A percentile compares a stretch with the other conserved stretches of the same genome.
Conservation (phyloP, 768 basidiomycete species). For the Galerina sulciceps region DNA sequence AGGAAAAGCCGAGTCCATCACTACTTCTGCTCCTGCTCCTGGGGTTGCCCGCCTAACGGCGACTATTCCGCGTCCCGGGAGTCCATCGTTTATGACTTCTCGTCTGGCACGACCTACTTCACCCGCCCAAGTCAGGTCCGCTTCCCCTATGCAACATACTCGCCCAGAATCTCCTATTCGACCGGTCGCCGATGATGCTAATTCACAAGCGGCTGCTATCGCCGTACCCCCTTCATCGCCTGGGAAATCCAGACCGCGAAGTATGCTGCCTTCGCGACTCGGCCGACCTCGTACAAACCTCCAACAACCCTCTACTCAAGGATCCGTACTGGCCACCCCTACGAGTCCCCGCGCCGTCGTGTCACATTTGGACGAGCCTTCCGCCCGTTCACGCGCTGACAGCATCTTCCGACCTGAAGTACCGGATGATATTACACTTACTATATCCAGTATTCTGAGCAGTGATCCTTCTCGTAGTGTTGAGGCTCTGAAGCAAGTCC, state of each 20-base stretch:
- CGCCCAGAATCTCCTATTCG: conserved; percentile 51
- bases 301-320: conserved; percentile 25
- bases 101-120: conserved; percentile 51
- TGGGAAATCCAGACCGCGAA: conserved; percentile 60
- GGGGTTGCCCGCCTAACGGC: conserved; percentile 47
- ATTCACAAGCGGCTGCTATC: conserved; percentile 16
- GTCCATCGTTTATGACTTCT: conserved; percentile 37
- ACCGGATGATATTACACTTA: conserved; percentile 71
- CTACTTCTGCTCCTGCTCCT: conserved; percentile 53
- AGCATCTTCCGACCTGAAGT: conserved; percentile 34
- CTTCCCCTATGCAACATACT: conserved; percentile 43
- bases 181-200: conserved; percentile 19
- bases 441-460: conserved; percentile 88
- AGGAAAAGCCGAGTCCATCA: conserved; percentile 40
- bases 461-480: conserved; percentile 86
- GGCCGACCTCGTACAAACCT: conserved; percentile 65
- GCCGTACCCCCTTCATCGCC: conserved; percentile 45
- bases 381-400: conserved; percentile 20
- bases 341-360: conserved; percentile 2
- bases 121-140: conserved; percentile 45
- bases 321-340: conserved; percentile 7
- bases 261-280: conserved; percentile 74
- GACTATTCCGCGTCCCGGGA: conserved; percentile 34
- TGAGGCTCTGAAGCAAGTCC: conserved; percentile 92
- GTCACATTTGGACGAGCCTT: background rate